Percentiles rank a stretch among this genome's conserved stretches.
These are phyloP conservation scores for Candida arabinofermentans DNA, from an alignment of 805 yeast genomes.

Conservation along the genomic window DNA sequence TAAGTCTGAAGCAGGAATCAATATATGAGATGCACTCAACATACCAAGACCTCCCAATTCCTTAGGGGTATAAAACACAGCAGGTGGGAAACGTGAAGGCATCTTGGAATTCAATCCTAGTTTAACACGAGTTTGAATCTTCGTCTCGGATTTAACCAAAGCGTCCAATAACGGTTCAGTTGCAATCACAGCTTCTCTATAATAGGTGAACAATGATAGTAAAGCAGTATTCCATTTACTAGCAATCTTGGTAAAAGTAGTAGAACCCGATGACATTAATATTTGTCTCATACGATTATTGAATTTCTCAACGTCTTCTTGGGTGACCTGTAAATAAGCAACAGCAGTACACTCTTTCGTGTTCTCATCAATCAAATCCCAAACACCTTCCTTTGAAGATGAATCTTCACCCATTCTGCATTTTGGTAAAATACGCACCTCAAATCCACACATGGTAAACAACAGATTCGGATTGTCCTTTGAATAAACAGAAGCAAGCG, in stretches of 20 bases:
- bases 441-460: constrained; percentile 94
- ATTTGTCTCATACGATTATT: constrained; percentile 83
- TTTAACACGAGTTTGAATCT: constrained; percentile 89
- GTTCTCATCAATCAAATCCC: constrained; percentile 73
- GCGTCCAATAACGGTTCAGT: constrained; percentile 76
- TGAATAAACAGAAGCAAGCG: constrained; percentile 85
- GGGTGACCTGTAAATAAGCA: constrained; percentile 81
- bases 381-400: constrained; percentile 73
- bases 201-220: constrained; percentile 81
- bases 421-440: constrained; percentile 82
- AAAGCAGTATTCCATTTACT: constrained; percentile 95
- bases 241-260: constrained; percentile 91
- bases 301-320: constrained; percentile 74
- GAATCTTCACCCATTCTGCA: constrained; percentile 49
- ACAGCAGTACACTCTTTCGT: constrained; percentile 86
- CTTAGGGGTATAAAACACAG: constrained; percentile 95
- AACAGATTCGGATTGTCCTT: constrained; percentile 84
- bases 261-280: constrained; percentile 91
- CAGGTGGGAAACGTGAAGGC: constrained; percentile 99
- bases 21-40: constrained; percentile 94
- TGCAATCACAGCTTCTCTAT: constrained; percentile 86
- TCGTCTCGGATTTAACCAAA: constrained; percentile 87
- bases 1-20: constrained; percentile 90
- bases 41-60: constrained; percentile 97
- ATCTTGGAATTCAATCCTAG: constrained; percentile 94